Evolutionary conservation across 768 basidiomycete genomes (phyloP).

Genomic region (Suillus hirtellus): DNA sequence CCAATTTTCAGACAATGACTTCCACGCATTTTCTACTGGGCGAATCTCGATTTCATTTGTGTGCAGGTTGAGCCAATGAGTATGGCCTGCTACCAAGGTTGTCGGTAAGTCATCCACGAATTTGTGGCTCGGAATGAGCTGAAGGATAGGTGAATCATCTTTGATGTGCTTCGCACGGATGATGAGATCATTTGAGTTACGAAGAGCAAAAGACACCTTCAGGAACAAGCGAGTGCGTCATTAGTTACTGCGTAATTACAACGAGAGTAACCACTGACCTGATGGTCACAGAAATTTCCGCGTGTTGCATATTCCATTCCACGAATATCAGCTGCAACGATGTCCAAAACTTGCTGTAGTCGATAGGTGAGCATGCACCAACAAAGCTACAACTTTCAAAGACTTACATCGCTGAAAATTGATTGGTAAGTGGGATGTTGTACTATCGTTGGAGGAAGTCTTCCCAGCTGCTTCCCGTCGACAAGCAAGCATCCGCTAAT

Average conservation of each 20-base stretch:
- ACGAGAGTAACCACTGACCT: conserved; percentile 17
- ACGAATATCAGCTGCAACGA: conserved; percentile 25
- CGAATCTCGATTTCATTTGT: conserved; percentile 29
- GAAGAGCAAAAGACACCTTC: conserved; percentile 29
- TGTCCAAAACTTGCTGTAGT: conserved; percentile 23
- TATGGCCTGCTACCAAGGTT: conserved; percentile 23
- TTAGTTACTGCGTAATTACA: neutral
- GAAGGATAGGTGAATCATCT: conserved; percentile 4
- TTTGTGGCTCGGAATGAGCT: conserved; percentile 27
- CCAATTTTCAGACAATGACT: conserved; percentile 29
- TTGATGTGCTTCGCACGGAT: conserved; percentile 18
- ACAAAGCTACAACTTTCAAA: neutral
- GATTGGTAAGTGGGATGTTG: conserved; percentile 21
- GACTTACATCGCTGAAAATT: conserved; percentile 25
- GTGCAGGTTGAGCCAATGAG: conserved; percentile 34
- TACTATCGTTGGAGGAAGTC: conserved; percentile 23
- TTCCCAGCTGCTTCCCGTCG: conserved; percentile 27
- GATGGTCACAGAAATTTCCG: conserved; percentile 17
- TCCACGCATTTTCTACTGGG: conserved; percentile 28
- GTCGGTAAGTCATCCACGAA: conserved; percentile 28
- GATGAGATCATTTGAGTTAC: conserved; percentile 16
- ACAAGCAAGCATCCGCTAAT: conserved; percentile 29
- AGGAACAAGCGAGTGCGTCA: neutral
- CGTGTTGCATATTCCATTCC: conserved; percentile 30
- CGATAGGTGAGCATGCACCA: conserved; percentile 6